Base-by-base conservation (phyloP, 2,329 filamentous ascomycete species). In the Arthrobotrys sinensis region DNA sequence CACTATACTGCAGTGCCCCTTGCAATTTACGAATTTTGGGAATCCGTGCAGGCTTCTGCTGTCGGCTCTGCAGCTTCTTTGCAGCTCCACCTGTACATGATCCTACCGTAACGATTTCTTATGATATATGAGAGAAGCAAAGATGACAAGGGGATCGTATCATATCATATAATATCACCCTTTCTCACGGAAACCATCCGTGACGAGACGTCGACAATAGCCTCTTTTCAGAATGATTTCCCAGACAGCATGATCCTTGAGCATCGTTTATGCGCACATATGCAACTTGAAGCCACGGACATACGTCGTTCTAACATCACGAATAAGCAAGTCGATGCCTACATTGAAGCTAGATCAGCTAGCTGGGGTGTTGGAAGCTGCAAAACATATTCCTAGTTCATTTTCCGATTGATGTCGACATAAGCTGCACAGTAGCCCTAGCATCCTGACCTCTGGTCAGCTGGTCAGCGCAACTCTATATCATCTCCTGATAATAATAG, bases 221-320 rank as follows among this genome's bases (percentile, higher is more conserved):
- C 60, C 69, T 57, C 64, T 73, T 73, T 48, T 55, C 14, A 46
- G 32, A 43, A 16, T 50, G 14, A 48, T 64, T 75, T 67, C 53
- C 70, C 63, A 62, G 16, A 75, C 14, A 55, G 70, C 70, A 62
- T 75, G 63, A 75, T 75, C 70, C 70, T 66, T 73, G 69, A 38
- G 28, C 11, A 43, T 67, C 43, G 70, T 75, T 32, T 52, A 57
- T 66, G 69, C 52, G 70, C 57, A 48, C 62, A 75, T 60, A 75
- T 68, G 60, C 64, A 60, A 57, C 60, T 66, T 32, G 60, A 66
- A 75, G 63, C 63, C 70, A 67, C 52, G 52, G 70, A 68, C 50
- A 68, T 28, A 57, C 48, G 19, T 36, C 28, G n/a, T n/a, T 60
- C 10, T 19, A 53, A 65, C 16, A 32, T 62, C 12, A 43, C 21